A percentile compares a stretch with the other conserved stretches of the same genome.
Evolutionary conservation across 371 early-diverging fungal genomes (phyloP).

Genomic region (Fennellomyces sp.): DNA sequence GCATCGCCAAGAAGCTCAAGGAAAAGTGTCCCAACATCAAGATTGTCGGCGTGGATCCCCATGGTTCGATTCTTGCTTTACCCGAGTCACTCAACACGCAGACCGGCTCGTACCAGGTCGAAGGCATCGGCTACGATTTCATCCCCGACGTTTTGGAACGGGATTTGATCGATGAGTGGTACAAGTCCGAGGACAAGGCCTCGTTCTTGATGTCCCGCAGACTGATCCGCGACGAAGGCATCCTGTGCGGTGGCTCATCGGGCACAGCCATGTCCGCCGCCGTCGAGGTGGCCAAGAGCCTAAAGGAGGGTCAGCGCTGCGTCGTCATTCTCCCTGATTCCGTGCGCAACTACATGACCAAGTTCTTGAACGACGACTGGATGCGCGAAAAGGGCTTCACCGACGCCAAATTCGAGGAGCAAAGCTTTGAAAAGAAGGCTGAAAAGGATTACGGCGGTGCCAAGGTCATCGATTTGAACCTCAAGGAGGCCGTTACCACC

Average conservation of each 20-base stretch:
- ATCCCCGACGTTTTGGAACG: constrained; percentile 91
- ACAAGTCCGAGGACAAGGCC: constrained; percentile 93
- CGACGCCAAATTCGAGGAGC: constrained; percentile 51
- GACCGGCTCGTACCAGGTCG: constrained; percentile 75
- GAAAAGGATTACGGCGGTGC: constrained; percentile 82
- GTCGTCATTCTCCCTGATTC: constrained; percentile 96
- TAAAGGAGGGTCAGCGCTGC: constrained; percentile 87
- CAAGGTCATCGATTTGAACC: constrained; percentile 76
- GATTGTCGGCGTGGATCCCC: constrained; percentile 94
- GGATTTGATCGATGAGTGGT: constrained; percentile 86
- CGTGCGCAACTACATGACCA: constrained; percentile 98
- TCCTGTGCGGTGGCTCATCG: constrained; percentile 93
- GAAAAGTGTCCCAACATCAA: constrained; percentile 86
- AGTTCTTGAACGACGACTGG: constrained; percentile 95
- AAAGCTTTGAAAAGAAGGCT: constrained; percentile 66
- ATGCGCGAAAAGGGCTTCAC: constrained; percentile 82
- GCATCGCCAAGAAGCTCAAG: constrained; percentile 92
- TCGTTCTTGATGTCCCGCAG: constrained; percentile 94
- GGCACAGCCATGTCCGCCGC: constrained; percentile 87
- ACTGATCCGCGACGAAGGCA: constrained; percentile 94
- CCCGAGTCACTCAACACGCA: constrained; percentile 81
- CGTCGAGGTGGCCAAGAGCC: constrained; percentile 78
- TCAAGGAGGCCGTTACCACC: constrained; percentile 85
- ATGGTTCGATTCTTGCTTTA: constrained; percentile 91
- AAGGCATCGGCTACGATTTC: constrained; percentile 98